Base-by-base conservation (phyloP, 768 basidiomycete genomes). In the Boletus bicolor region DNA sequence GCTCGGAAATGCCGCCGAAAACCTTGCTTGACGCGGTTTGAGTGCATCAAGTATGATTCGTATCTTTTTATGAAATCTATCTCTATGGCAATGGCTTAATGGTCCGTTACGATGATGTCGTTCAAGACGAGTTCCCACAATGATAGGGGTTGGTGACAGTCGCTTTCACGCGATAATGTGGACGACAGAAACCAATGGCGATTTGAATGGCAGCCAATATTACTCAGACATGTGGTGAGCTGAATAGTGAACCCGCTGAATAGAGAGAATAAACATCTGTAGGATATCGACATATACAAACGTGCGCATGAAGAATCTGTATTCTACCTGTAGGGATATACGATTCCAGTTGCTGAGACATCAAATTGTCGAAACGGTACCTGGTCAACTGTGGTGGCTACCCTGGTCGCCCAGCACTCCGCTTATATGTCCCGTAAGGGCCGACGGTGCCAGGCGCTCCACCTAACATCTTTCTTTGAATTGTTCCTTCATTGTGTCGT, bases 391-490 rank as follows among this genome's bases (percentile, higher is more conserved):
- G 17, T 11, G 10, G 10, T 34, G 8, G 17, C 12, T 59, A 68
- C 36, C 68, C 58, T 44, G 59, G 61, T 41, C 56, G 42, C 26
- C 49, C 57, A 10, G 51, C 41, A 45, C 65, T 66, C 43, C 74
- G 71, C 56, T 79, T 79, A 52, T 74, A 76, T 36, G 76, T 73
- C 38, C 75, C 80, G 59, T 73, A 82, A 43, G 75, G 75, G 5
- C 79, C 78, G 2, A 75, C 69, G 2, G 69, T 71, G 32, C 75
- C 66, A 39, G 68, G 68, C 26, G 66, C 64, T 2, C 74, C 74
- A n/a, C 71, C 72, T 9, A 76, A 44, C 46, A 63, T 58, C 55
- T 63, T 70, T 48, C 58, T 68, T 51, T 58, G 63, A 10, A 60
- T 49, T 28, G 52, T 17, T 1, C 61, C 63, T 7, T 61, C 64